A percentile compares a stretch with the other conserved stretches of the same genome.
phyloP scores from a whole-genome alignment of 805 yeast genomes.

The Maudiozyma barnettii region DNA sequence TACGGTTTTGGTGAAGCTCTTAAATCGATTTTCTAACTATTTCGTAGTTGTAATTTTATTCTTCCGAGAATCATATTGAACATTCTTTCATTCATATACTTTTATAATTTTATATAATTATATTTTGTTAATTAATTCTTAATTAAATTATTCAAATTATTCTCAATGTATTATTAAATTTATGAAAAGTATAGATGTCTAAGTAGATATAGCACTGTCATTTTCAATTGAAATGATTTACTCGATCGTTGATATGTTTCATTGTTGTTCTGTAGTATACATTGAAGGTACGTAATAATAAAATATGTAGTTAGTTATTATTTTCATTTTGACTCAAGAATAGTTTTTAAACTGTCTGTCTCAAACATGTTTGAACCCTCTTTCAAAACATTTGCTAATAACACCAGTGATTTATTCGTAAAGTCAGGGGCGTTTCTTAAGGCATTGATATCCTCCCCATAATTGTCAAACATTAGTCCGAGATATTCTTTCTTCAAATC shows the following conservation, averaged over 20 bases:
- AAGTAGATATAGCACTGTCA: no score
- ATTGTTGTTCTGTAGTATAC: not conserved
- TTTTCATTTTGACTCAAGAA: constrained; percentile 19
- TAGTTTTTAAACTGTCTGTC: constrained; percentile 36
- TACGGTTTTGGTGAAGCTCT: no score
- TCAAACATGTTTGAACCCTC: constrained; percentile 53
- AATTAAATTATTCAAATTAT: not conserved
- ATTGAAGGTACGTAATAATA: not conserved
- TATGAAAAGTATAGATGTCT: no score
- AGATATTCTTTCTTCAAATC: constrained; percentile 40
- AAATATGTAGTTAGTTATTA: not conserved
- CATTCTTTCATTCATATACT: not conserved
- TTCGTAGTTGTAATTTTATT: no score
- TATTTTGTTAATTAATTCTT: not conserved
- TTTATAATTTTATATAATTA: not conserved
- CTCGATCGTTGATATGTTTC: not conserved
- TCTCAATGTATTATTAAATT: no score
- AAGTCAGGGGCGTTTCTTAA: constrained; percentile 59
- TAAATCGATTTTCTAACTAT: no score
- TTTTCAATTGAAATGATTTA: no score
- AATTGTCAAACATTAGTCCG: constrained; percentile 45
- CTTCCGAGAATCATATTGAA: not conserved
- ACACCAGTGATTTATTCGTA: constrained; percentile 43
- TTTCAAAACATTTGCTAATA: constrained; percentile 49
- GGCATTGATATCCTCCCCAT: constrained; percentile 52